These are phyloP conservation scores for Sporobolomyces phaffii DNA, from an alignment of 768 basidiomycete species.

Conservation along the genomic window DNA sequence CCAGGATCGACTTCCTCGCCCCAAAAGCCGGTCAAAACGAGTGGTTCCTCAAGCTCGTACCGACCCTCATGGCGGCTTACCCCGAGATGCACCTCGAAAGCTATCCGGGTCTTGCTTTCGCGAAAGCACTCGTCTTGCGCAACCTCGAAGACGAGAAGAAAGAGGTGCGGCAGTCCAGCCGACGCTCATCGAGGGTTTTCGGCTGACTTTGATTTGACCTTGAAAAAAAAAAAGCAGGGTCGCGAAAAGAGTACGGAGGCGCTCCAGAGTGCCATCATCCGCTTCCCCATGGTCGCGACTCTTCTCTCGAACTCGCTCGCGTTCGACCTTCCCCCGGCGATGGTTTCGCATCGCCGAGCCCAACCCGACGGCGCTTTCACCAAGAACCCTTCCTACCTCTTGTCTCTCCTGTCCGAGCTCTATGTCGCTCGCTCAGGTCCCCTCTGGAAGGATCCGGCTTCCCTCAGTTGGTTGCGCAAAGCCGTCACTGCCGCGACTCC, in stretches of 20 bases:
- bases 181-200: too few species aligned
- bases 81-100: constrained; percentile 54
- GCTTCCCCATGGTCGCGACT: constrained; percentile 74
- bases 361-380: constrained; percentile 32
- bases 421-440: constrained; percentile 71
- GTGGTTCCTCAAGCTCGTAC: constrained; percentile 66
- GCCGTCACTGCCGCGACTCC: constrained; percentile 53
- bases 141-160: constrained; percentile 46
- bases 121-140: constrained; percentile 43
- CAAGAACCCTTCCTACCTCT: constrained; percentile 37
- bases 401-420: constrained; percentile 79
- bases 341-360: constrained; percentile 21
- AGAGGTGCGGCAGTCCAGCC: constrained; percentile 49
- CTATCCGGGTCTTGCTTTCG: constrained; percentile 58
- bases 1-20: constrained; percentile 71
- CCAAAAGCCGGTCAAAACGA: constrained; percentile 70
- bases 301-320: constrained; percentile 69
- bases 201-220: too few species aligned
- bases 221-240: too few species aligned
- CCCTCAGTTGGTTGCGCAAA: constrained; percentile 63
- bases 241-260: constrained; percentile 61
- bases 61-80: constrained; percentile 32
- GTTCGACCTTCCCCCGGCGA: constrained; percentile 26
- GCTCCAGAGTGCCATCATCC: constrained; percentile 64
- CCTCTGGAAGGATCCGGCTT: constrained; percentile 71